Evolutionary conservation across 139 green algal species (phyloP).

Genomic region (Chlorella sp.): DNA sequence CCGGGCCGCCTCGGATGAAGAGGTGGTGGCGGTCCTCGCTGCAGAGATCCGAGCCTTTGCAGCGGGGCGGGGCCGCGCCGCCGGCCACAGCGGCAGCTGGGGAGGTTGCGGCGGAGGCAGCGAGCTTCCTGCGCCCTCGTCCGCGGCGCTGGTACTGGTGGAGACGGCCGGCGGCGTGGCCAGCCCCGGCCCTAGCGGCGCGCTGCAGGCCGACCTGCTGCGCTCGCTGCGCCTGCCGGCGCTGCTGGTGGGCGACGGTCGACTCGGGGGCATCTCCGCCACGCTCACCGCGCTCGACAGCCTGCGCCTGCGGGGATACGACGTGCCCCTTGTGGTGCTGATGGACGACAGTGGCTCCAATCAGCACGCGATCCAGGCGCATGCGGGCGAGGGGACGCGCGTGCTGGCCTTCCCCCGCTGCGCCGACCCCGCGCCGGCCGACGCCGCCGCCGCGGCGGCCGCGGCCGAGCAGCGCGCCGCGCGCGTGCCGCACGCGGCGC

Average conservation of each 20-base stretch:
- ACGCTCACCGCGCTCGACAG: conserved; percentile 86
- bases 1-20: conserved; percentile 50
- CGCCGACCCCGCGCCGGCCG: too few species aligned
- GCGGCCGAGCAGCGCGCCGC: background rate
- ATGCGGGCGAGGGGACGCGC: conserved; percentile 1
- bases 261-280: conserved; percentile 91
- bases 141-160: conserved; percentile 66
- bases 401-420: conserved; percentile 27
- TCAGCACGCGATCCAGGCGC: conserved; percentile 21
- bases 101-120: too few species aligned
- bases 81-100: background rate
- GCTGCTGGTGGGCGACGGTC: conserved; percentile 88
- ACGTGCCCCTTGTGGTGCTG: conserved; percentile 71
- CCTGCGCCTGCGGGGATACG: conserved; percentile 70
- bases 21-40: conserved; percentile 37
- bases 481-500: background rate
- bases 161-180: conserved; percentile 93
- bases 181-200: conserved; percentile 82
- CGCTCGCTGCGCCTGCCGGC: conserved; percentile 80
- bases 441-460: background rate
- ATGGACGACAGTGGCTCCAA: conserved; percentile 50
- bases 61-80: background rate
- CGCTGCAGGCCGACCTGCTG: conserved; percentile 79
- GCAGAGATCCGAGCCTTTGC: conserved; percentile 45
- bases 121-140: background rate